Conservation (phyloP, 2,329 filamentous ascomycete species). For the Diplocarpon rosae region DNA sequence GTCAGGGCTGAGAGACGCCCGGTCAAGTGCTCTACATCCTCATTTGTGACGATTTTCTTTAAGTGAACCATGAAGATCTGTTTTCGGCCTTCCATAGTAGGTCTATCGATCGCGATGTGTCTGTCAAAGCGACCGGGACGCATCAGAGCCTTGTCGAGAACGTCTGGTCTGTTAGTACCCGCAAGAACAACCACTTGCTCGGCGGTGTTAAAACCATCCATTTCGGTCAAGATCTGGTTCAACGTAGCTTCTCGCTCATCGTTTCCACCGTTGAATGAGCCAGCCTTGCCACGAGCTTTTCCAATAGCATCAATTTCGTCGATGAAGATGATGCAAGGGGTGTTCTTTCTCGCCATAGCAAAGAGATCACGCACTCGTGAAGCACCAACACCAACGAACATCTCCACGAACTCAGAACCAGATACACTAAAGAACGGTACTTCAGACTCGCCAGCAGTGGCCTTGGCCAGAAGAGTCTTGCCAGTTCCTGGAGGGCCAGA, state of each 20-base stretch:
- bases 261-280: conserved; percentile 74
- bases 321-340: conserved; percentile 98
- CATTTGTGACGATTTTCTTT: conserved; percentile 85
- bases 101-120: conserved; percentile 88
- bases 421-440: conserved; percentile 98
- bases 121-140: conserved; percentile 93
- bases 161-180: conserved; percentile 90
- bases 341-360: conserved; percentile 85
- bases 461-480: conserved; percentile 95
- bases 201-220: conserved; percentile 97
- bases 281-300: conserved; percentile 73
- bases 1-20: conserved; percentile 86
- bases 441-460: conserved; percentile 89
- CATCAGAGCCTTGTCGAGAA: conserved; percentile 92
- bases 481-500: conserved; percentile 97
- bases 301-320: conserved; percentile 99
- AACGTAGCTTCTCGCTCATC: conserved; percentile 95
- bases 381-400: conserved; percentile 98
- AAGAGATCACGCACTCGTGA: conserved; percentile 93
- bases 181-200: conserved; percentile 95
- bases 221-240: conserved; percentile 97
- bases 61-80: conserved; percentile 95
- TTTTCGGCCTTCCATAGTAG: conserved; percentile 91
- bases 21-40: conserved; percentile 77
- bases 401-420: conserved; percentile 97